Base-by-base conservation (phyloP, 768 basidiomycete species). In the Boletus vermiculosoides region DNA sequence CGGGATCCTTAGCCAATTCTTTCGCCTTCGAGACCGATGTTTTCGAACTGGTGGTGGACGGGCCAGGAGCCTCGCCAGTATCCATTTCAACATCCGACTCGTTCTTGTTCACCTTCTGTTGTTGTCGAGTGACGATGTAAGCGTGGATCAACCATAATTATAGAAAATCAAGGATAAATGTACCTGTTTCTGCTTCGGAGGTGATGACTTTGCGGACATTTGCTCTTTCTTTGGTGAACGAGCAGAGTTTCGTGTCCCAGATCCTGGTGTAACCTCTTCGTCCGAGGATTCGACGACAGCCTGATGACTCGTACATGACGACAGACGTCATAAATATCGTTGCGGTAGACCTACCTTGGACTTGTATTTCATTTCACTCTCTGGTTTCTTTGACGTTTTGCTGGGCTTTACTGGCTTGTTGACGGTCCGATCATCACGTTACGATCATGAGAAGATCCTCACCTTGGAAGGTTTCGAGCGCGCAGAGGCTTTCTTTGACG, bases 271-370 rank as follows among this genome's bases (percentile, higher is more conserved):
- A 18, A 20, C 63, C 45, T 71, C 69, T 31, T 70, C 70, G 15
- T 61, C 70, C 1, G 70, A 73, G 23, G 70, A 63, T 36, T 71
- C 70, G 10, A 73, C 60, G 13, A 57, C 49, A 42, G 70, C 63
- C 70, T 71, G 30, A 34, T 10, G 31, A 45, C 13, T 25, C 42
- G 5, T 50, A 31, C 28, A 51, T 30, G 22, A 42, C 25, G 20
- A 31, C 8, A 4, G 16, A 54, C 20, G 2, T 54, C n/a, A 34
- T 11, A 18, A 25, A 12, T 4, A n/a, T n/a, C 10, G 10, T 16
- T 20, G 25, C 15, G 28, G 48, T 22, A 33, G 15, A 45, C 60
- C 12, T 28, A 67, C 70, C 54, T 62, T 69, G 51, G 71, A 72
- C 50, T 72, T 71, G 56, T 47, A 63, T 22, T 61, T 58, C 22